A percentile compares a stretch with the other conserved stretches of the same genome.
Evolutionary conservation across 2,329 filamentous ascomycete species (phyloP).

Genomic region (Fusarium sp.): DNA sequence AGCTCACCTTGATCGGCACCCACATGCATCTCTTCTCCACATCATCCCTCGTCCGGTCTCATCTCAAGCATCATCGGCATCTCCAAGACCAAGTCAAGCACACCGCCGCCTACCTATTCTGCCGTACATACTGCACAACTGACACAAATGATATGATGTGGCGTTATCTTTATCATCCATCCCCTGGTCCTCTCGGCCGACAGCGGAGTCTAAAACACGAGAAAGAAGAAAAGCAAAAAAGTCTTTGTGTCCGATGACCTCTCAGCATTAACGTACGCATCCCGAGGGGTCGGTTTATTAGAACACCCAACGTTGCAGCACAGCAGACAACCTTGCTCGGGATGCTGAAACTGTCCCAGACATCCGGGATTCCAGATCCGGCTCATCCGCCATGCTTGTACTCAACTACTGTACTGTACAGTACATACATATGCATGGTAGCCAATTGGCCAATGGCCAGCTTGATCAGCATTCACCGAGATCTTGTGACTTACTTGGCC

Average conservation of each 20-base stretch:
- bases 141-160: conserved; percentile 42
- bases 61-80: background rate
- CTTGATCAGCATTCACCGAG: conserved; percentile 36
- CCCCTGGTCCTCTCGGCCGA: conserved; percentile 11
- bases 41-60: conserved; percentile 8
- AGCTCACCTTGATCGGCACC: conserved; percentile 27
- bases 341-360: conserved; percentile 42
- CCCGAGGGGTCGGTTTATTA: conserved; percentile 41
- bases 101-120: conserved; percentile 29
- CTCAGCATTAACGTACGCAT: conserved; percentile 19
- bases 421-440: conserved; percentile 8
- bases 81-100: conserved; percentile 5
- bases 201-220: conserved; percentile 33
- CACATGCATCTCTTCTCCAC: conserved; percentile 26
- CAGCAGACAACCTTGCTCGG: conserved; percentile 19
- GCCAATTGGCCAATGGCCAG: conserved; percentile 42
- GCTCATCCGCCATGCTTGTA: conserved; percentile 36
- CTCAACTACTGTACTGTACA: background rate
- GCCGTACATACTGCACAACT: background rate
- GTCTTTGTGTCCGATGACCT: conserved; percentile 45
- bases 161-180: conserved; percentile 23
- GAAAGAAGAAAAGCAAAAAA: conserved; percentile 5
- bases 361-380: conserved; percentile 48
- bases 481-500: conserved; percentile 24
- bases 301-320: conserved; percentile 11